Conservation (phyloP, 1,284 basidiomycete species). For the Trichosporon sp. region DNA sequence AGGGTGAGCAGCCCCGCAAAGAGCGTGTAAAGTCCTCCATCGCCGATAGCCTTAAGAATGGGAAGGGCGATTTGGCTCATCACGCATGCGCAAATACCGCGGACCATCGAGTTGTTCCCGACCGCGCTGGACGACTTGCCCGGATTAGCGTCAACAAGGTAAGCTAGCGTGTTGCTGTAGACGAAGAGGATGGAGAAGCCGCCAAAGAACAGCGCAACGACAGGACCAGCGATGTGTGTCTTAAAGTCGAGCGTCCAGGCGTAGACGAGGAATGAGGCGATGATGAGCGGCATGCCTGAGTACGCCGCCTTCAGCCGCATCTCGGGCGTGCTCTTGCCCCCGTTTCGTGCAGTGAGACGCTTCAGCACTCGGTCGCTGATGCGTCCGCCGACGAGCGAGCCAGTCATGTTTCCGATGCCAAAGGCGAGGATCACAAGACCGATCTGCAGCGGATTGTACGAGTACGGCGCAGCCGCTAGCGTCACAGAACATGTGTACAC, state of each 20-base stretch:
- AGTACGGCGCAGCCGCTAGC: slow-evolving; percentile 53
- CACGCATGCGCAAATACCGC: slow-evolving; percentile 41
- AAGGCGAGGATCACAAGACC: slow-evolving; percentile 70
- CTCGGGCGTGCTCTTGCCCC: slow-evolving; percentile 63
- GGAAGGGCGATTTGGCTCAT: slow-evolving; percentile 44
- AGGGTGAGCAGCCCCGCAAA: slow-evolving; percentile 60
- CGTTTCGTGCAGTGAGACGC: slow-evolving; percentile 57
- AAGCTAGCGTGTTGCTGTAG: slow-evolving; percentile 50
- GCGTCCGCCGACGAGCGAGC: slow-evolving; percentile 67
- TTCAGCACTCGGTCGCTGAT: slow-evolving; percentile 65
- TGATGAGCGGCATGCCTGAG: slow-evolving; percentile 42
- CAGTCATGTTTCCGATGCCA: slow-evolving; percentile 63
- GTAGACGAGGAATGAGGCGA: slow-evolving; percentile 59
- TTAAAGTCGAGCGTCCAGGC: slow-evolving; percentile 68
- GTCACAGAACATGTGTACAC: slow-evolving; percentile 67
- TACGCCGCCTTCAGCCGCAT: slow-evolving; percentile 66
- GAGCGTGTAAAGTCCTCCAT: slow-evolving; percentile 69
- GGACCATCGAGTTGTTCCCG: slow-evolving; percentile 40
- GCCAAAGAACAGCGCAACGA: slow-evolving; percentile 56
- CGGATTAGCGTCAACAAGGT: slow-evolving; percentile 63
- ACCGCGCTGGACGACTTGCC: slow-evolving; percentile 40
- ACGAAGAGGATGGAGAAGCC: slow-evolving; percentile 64
- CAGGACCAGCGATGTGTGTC: slow-evolving; percentile 56
- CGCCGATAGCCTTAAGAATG: slow-evolving; percentile 53
- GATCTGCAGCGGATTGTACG: slow-evolving; percentile 63